Base-by-base conservation (phyloP, 345 rosid genomes). In the Acer negundo region DNA sequence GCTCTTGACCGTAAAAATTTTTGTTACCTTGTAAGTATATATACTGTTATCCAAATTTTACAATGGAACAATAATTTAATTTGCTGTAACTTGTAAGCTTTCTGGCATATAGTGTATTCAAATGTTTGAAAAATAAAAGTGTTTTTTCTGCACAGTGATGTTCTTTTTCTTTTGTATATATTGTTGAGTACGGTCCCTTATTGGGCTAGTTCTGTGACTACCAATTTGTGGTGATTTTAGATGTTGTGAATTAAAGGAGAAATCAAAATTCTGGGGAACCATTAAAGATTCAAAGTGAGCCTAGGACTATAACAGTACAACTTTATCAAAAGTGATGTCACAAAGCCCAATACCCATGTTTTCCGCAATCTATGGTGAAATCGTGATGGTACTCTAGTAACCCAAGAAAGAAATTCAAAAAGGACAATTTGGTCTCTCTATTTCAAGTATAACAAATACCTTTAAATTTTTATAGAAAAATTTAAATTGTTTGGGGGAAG, bases 281-380 rank as follows among this genome's bases (percentile, higher is more conserved):
- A 67, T 69, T 74, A 28, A 74, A 63, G 26, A 74, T 19, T 63
- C 70, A 85, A 78, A 80, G 71, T 63, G 76, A 69, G 26, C 22
- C 26, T 22, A 67, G 16, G 80, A 74, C 65, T 74, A 16, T 63
- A 64, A 26, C 62, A 47, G 70, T 31, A 47, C 35, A 59, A 73
- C 85, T 80, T 82, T 85, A 78, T 67, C 46, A 40, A 85, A 82
- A 78, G 72, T 53, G 28, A 15, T 42, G 61, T 72, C 79, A 42
- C 79, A 40, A 10, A 67, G 77, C 47, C 77, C 78, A 69, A 77
- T 42, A 16, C 31, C 16, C 7, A 24, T 69, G 72, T 75, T 70
- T 42, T 73, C 80, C 83, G 81, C 85, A 80, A 85, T 85, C 78
- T 58, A 35, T 67, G 86, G 82, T 70, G 74, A 74, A 55, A 26